Evolutionary conservation across 2,329 filamentous ascomycete species (phyloP), one percentile per base, ranked within the genome.

Genomic region (Neonectria neomacrospora): DNA sequence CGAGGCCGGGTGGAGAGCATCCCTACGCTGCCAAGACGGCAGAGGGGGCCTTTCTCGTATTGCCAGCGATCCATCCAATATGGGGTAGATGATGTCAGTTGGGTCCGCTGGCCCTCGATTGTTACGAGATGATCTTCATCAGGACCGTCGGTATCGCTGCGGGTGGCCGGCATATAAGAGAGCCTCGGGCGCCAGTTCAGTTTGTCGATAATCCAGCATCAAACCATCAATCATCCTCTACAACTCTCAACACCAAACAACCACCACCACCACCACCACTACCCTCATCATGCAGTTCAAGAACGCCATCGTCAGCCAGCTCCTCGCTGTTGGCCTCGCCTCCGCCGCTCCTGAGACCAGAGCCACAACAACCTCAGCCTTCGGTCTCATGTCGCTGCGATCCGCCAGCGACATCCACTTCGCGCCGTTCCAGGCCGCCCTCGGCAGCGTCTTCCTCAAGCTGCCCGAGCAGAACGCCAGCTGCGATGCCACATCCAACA

Each of bases 391-490:
- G 67, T 75, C 84, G 47, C 79, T 86, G 55, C 80, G 80, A 65
- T 83, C 84, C 8, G 83, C 76, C 66, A 83, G 78, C 62, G 72
- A 70, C 0, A 78, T 89, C 23, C 85, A 89, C 68, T 82, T 81
- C 65, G 64, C 75, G 10, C 26, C 56, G 39, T 74, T 85, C 73
- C 79, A 79, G 62, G 87, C 87, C 32, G 70, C 78, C 5, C 61
- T 74, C 53, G 74, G 75, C 72, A 78, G 77, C 67, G 68, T 90
- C 61, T 77, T 80, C 57, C 73, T 86, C 64, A 74, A 80, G 47
- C 74, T 82, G 30, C 67, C 76, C 2, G 62, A 73, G 12, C 82
- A 86, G 73, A 77, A 80, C 65, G 85, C 86, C 42, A 75, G 76
- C 20, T 90, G 87, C 79, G 75, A 80, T 64, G 74, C 77, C 50